Conservation (phyloP, 2,329 filamentous ascomycete species). For the Ramichloridium luteum region DNA sequence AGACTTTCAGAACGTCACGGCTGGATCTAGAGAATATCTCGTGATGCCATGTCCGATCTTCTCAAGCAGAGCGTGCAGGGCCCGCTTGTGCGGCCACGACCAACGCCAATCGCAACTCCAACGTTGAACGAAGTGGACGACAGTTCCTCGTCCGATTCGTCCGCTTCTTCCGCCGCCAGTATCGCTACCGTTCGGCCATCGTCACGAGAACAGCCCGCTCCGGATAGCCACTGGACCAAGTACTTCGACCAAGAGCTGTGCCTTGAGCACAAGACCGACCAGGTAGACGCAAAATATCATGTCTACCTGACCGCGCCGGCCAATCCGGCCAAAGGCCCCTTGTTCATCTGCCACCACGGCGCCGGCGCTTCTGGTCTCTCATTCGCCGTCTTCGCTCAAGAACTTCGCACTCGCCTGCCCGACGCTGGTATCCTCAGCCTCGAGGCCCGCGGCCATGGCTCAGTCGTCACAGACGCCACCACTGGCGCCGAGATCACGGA, state of each 20-base stretch:
- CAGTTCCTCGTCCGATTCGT: slow-evolving; percentile 48
- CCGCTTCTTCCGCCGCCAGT: slow-evolving; percentile 82
- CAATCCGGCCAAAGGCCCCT: slow-evolving; percentile 49
- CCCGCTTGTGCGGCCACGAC: slow-evolving; percentile 11
- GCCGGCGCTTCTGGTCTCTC: slow-evolving; percentile 87
- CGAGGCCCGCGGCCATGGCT: slow-evolving; percentile 80
- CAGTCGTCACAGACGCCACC: slow-evolving; percentile 40
- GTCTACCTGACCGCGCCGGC: slow-evolving; percentile 73
- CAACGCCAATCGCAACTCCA: slow-evolving; percentile 11
- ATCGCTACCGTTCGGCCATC: slow-evolving; percentile 36
- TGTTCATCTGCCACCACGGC: slow-evolving; percentile 91
- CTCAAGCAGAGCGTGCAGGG: slow-evolving; percentile 14
- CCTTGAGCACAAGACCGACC: slow-evolving; percentile 40
- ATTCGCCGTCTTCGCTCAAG: slow-evolving; percentile 68
- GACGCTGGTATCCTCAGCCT: slow-evolving; percentile 71
- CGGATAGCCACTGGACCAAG: slow-evolving; percentile 70
- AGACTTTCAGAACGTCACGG: no score
- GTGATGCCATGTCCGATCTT: slow-evolving; percentile 23
- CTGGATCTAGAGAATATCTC: no score
- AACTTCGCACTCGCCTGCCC: slow-evolving; percentile 66
- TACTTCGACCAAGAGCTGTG: slow-evolving; percentile 86
- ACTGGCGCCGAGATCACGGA: slow-evolving; percentile 41
- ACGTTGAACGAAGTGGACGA: slow-evolving; percentile 23
- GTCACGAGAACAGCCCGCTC: slow-evolving; percentile 32
- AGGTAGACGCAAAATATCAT: slow-evolving; percentile 47